Base-by-base conservation (phyloP, 192 early-diverging fungal genomes). In the Coemansia sp. region DNA sequence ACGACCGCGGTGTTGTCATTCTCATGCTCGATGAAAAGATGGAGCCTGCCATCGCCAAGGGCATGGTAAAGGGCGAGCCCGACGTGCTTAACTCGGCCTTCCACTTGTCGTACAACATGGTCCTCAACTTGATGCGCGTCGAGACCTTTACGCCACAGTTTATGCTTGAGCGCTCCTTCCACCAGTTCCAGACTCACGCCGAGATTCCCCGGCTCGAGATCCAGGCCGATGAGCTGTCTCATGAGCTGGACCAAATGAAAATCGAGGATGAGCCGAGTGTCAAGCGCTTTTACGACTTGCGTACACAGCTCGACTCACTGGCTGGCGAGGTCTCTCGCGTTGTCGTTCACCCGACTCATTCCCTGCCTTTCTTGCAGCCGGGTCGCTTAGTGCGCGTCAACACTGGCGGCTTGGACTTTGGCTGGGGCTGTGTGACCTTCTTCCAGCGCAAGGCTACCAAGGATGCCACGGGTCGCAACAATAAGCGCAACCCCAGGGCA, bases 11-110 rank as follows among this genome's bases (percentile, higher is more conserved):
- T 59, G 91, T 97, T 33, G 97, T 99, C 8, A 95, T 99, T 66
- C 82, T 99, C 77, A 98, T 97, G 93, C 83, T 97, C 66, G 94
- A 95, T 80, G 90, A 95, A 68, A 95, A 96, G 79, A 95, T 97
- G 89, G 94, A 97, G 67, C 93, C 95, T 5, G 85, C 83, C 0
- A 89, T 95, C 1, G 93, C 95, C 63, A 97, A 97, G 78, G 81
- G 86, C 39, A 99, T 99, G 95, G 85, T 99, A 63, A 95, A 94
- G 85, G 89, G 89, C 57, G 85, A 89, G 64, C 85, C 92, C 0
- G 90, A 93, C 72, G 85, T 90, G n/a, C 82, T 99, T 59, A 91
- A 94, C 74, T 95, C 93, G 36, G 95, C 95, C 4, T 99, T 99
- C 85, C 95, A 96, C 67, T 75, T 99, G 21, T 94, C 90, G 27